These are phyloP conservation scores for Peronospora farinosa DNA, from an alignment of 352 stramenopile genomes.

Conservation along the genomic window DNA sequence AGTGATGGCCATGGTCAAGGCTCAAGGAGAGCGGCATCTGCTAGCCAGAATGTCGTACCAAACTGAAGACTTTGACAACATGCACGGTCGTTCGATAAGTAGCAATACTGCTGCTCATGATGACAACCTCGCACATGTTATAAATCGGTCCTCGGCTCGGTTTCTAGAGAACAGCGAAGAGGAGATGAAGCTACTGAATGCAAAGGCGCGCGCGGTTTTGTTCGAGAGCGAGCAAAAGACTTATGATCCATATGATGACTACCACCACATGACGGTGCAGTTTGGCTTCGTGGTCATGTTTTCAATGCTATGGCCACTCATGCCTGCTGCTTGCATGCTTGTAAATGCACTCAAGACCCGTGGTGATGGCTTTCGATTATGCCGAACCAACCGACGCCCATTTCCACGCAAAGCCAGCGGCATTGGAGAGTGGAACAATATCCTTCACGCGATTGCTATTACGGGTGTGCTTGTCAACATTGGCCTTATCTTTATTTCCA, in stretches of 20 bases:
- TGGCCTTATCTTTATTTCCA: conserved; percentile 72
- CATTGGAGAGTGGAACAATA: conserved; percentile 67
- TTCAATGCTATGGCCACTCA: conserved; percentile 77
- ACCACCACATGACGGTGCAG: conserved; percentile 74
- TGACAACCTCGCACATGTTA: conserved; percentile 29
- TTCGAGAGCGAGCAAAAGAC: conserved; percentile 71
- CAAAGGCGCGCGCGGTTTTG: conserved; percentile 59
- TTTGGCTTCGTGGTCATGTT: conserved; percentile 87
- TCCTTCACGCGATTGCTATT: conserved; percentile 62
- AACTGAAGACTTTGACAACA: conserved; percentile 15
- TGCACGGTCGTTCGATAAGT: not conserved
- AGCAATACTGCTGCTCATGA: conserved; percentile 8
- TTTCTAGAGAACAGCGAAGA: conserved; percentile 61
- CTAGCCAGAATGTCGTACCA: conserved; percentile 58
- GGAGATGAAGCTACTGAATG: conserved; percentile 62
- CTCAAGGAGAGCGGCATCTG: conserved; percentile 51
- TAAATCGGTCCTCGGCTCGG: conserved; percentile 59
- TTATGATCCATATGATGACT: conserved; percentile 80
- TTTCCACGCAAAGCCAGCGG: conserved; percentile 65
- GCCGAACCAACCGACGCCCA: conserved; percentile 61
- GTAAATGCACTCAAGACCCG: conserved; percentile 79
- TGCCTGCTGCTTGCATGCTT: conserved; percentile 68
- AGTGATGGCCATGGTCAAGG: conserved; percentile 61
- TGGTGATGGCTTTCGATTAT: conserved; percentile 68
- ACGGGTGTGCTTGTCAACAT: conserved; percentile 73